These are phyloP conservation scores for Polyplosphaeria fusca DNA, from an alignment of 495 filamentous ascomycete genomes.

Conservation along the genomic window DNA sequence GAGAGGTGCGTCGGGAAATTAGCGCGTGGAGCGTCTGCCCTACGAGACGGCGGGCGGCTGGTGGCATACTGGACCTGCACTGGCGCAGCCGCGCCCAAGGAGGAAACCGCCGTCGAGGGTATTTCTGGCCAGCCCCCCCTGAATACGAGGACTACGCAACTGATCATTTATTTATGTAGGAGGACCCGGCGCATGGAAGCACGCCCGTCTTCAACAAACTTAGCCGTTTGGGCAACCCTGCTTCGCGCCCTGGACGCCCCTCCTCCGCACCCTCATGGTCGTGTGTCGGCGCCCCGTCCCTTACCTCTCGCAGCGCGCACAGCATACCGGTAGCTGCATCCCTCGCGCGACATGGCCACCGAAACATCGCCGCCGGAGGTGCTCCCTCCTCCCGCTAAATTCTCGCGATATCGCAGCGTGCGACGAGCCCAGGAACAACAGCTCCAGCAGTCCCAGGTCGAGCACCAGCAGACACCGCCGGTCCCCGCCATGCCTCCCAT, in stretches of 20 bases:
- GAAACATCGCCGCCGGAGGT: conserved; percentile 15
- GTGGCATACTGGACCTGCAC: too few species aligned
- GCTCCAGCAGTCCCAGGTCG: conserved; percentile 9
- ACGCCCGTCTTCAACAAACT: neutral
- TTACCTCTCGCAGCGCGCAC: conserved; percentile 11
- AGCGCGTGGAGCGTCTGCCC: too few species aligned
- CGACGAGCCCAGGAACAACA: conserved; percentile 25
- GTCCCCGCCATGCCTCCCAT: conserved; percentile 14
- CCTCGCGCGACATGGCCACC: conserved; percentile 31
- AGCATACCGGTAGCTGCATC: conserved; percentile 16
- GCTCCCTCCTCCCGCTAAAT: conserved; percentile 11
- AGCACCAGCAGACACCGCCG: neutral
- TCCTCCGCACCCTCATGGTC: neutral
- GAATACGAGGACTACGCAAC: neutral
- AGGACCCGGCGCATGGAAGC: neutral
- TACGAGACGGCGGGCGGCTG: too few species aligned
- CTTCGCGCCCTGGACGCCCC: neutral
- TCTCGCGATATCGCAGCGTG: conserved; percentile 41
- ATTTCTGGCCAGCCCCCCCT: too few species aligned
- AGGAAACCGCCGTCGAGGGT: too few species aligned
- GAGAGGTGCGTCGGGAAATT: too few species aligned
- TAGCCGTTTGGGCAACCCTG: neutral
- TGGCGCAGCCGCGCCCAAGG: too few species aligned
- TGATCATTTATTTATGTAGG: neutral
- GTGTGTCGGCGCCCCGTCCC: neutral